phyloP scores from a whole-genome alignment of 1,139 yeast species.

The Protomyces inundatus region DNA sequence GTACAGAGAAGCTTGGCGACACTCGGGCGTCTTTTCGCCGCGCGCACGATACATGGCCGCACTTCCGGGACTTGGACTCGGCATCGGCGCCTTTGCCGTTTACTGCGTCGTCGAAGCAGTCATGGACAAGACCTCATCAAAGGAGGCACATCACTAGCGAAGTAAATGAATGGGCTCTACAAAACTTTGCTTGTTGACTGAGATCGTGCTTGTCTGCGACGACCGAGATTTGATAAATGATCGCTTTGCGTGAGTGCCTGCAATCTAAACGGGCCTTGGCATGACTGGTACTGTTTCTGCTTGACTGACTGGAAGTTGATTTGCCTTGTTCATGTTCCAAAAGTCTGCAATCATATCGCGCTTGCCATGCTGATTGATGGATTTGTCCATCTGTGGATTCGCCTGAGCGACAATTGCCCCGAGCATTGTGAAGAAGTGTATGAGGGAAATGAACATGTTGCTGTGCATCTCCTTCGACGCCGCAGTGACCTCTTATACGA shows the following conservation, averaged over 20 bases:
- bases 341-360: neutral
- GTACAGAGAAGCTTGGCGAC: conserved; percentile 87
- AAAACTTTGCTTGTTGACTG: neutral
- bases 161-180: no score
- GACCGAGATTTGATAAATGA: no score
- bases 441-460: no score
- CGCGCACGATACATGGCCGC: conserved; percentile 63
- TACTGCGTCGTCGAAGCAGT: conserved; percentile 48
- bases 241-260: no score
- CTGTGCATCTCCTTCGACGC: no score
- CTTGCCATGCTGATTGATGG: neutral
- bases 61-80: conserved; percentile 82
- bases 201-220: neutral
- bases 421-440: no score
- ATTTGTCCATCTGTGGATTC: no score
- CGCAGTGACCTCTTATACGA: no score
- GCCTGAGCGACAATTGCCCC: no score
- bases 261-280: no score
- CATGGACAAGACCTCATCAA: conserved; percentile 3
- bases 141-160: conserved; percentile 8
- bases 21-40: conserved; percentile 73
- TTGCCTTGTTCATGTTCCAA: neutral
- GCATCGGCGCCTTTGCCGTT: conserved; percentile 66
- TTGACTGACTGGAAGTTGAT: no score
- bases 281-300: no score